phyloP scores from a whole-genome alignment of 2,329 filamentous ascomycete species.

The Chrysoporthe puriensis region DNA sequence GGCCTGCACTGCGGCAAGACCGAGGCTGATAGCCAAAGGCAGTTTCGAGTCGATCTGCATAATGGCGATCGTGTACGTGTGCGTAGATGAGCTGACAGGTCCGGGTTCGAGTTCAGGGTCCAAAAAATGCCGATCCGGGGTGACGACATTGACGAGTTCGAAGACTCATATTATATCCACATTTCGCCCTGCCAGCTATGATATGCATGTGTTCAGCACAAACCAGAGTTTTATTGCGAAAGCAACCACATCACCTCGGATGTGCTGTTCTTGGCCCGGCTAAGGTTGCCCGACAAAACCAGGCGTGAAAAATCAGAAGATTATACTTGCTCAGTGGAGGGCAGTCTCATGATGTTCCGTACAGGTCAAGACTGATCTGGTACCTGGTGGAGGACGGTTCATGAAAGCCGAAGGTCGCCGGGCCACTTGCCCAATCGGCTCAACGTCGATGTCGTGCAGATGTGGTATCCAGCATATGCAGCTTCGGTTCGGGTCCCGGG shows the following conservation, averaged over 20 bases:
- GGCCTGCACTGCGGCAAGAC: constrained; percentile 2
- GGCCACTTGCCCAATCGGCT: not conserved
- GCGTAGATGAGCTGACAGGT: not conserved
- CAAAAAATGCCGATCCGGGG: not conserved
- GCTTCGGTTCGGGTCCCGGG: not conserved
- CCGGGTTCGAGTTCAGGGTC: not conserved
- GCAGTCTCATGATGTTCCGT: not conserved
- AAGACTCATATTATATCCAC: not conserved
- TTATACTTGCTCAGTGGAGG: not conserved
- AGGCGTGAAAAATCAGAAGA: not conserved
- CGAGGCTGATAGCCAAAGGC: not conserved
- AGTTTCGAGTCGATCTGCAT: constrained; percentile 2
- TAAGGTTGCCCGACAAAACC: not conserved
- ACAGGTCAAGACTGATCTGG: not conserved
- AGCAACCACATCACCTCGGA: not conserved
- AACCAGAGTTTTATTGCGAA: too few relatives aligned
- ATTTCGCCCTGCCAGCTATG: not conserved
- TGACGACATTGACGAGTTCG: not conserved
- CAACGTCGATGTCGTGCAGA: not conserved
- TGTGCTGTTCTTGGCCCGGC: not conserved
- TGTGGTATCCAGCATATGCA: not conserved
- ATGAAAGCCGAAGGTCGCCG: constrained; percentile 11
- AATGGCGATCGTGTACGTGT: not conserved
- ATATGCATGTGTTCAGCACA: too few relatives aligned
- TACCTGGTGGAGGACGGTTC: not conserved